These are phyloP conservation scores for Clitopilus hobsonii DNA, from an alignment of 768 basidiomycete genomes.

Conservation along the genomic window DNA sequence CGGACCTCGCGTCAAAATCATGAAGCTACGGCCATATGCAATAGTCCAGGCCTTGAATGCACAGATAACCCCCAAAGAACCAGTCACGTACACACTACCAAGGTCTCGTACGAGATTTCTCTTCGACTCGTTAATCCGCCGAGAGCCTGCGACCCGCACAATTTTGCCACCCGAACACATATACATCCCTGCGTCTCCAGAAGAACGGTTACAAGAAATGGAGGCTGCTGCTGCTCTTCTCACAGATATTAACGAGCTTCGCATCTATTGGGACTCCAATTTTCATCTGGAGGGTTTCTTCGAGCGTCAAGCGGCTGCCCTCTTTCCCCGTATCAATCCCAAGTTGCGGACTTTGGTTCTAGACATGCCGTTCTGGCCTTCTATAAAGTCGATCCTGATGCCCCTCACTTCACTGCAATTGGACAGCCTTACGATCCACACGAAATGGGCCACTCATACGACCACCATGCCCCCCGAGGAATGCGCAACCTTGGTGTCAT, in stretches of 20 bases:
- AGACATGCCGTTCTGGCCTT: slow-evolving; percentile 1
- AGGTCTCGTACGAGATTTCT: neutral
- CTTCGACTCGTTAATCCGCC: neutral
- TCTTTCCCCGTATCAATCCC: slow-evolving; percentile 14
- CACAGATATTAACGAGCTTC: slow-evolving; percentile 13
- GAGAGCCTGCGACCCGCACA: neutral
- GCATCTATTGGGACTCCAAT: slow-evolving; percentile 11
- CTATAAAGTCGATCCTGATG: too few species aligned
- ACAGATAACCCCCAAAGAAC: neutral
- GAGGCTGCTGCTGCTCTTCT: neutral
- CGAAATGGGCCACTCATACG: too few species aligned
- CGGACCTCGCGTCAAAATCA: slow-evolving; percentile 17
- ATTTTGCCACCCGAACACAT: neutral
- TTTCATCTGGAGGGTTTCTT: too few species aligned
- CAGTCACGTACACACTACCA: neutral
- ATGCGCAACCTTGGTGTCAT: neutral
- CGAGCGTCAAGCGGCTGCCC: too few species aligned
- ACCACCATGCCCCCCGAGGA: too few species aligned
- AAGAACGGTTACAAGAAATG: neutral
- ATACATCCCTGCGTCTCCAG: neutral
- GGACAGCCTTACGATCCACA: too few species aligned
- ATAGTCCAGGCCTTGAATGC: slow-evolving; percentile 17
- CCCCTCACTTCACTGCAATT: too few species aligned
- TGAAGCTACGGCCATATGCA: slow-evolving; percentile 22
- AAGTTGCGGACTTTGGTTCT: slow-evolving; percentile 1